Base-by-base conservation (phyloP, 306 rosid species). In the Trifolium subterraneum region DNA sequence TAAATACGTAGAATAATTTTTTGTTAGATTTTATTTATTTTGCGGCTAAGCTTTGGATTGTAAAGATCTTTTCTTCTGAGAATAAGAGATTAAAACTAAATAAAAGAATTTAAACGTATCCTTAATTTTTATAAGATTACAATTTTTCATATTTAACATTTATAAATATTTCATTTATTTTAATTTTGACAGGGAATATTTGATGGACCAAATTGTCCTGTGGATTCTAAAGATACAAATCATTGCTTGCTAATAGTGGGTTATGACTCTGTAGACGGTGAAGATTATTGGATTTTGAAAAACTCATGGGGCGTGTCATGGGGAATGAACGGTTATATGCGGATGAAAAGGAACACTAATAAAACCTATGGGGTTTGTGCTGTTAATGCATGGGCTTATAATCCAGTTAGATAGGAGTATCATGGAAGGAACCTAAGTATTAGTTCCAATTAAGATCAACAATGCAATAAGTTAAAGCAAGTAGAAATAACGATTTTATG, bases 281-380 rank as follows among this genome's bases (percentile, higher is more conserved):
- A 66, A 51, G 90, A 83, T 60, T 88, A 72, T 62, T 88, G 89
- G 94, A 89, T 89, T 4, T 87, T 87, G 65, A 87, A 89, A 73
- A 89, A 89, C 64, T 79, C 86, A 11, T 89, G 89, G 91, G 82
- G 81, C 41, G 60, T 38, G 3, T 6, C 19, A 6, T 87, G 94
- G 91, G 94, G 91, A 23, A 19, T 87, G 0, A 58, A 81, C 10
- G 91, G 90, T 35, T 87, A 87, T 58, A 18, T 83, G 2, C 83
- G 76, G 75, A 83, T 89, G 13, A 83, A 54, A 65, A 86, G 90
- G 70, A 83, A 83, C 42, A 83, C 84, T 8, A 22, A 14, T 16
- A 13, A 25, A 44, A 14, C 0, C 12, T 31, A 44, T 31, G 80
- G 80, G n/a, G 80, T 76, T 5, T 76, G 80, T 59, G 69, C 18